These are phyloP conservation scores for Ganoderma lingzhi DNA, from an alignment of 1,284 basidiomycete genomes.

Conservation along the genomic window DNA sequence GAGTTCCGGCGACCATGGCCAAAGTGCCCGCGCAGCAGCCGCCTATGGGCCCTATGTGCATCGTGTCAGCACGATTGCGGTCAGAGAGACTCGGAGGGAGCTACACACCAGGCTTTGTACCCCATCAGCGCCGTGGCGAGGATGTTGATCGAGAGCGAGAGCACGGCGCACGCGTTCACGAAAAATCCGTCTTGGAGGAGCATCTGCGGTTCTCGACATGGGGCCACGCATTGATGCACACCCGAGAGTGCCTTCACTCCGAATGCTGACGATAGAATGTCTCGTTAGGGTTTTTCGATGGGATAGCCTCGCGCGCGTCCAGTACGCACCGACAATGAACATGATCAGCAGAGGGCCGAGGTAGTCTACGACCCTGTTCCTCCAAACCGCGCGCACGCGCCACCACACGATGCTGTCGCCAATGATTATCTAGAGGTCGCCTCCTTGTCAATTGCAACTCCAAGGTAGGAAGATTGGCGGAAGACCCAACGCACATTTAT, in stretches of 20 bases:
- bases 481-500: not conserved
- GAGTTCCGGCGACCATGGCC: not conserved
- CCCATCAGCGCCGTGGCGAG: not conserved
- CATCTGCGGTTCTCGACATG: not conserved
- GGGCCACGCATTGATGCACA: not conserved
- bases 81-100: too few relatives aligned
- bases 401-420: slow-evolving; percentile 8
- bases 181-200: not conserved
- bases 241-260: not conserved
- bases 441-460: not conserved
- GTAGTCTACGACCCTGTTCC: not conserved
- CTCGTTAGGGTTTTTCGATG: not conserved
- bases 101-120: slow-evolving; percentile 6
- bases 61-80: not conserved
- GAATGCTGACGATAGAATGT: not conserved
- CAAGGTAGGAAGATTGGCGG: not conserved
- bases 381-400: not conserved
- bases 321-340: not conserved
- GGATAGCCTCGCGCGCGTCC: too few relatives aligned
- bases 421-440: not conserved
- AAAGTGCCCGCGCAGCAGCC: slow-evolving; percentile 3
- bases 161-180: not conserved
- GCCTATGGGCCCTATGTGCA: not conserved
- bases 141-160: not conserved
- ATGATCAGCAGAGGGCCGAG: not conserved